Percentiles rank a stretch among this genome's conserved stretches.
Conservation (phyloP, 768 basidiomycete genomes). For the Filobasidium floriforme region DNA sequence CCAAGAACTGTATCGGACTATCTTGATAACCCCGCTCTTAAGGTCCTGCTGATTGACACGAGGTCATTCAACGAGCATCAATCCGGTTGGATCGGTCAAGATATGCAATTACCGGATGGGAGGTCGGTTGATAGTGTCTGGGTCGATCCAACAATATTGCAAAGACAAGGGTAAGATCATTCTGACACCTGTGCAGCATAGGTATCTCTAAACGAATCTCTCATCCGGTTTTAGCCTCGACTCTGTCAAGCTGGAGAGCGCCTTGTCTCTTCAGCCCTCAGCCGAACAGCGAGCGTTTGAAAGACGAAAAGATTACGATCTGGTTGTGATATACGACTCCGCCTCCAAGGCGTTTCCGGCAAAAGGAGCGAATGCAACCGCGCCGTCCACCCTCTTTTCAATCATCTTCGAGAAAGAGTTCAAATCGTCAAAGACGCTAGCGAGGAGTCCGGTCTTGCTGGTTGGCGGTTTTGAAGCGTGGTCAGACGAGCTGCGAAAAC, state of each 20-base stretch:
- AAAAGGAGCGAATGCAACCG: slow-evolving; percentile 50
- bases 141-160: slow-evolving; percentile 71
- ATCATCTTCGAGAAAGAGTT: slow-evolving; percentile 70
- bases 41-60: slow-evolving; percentile 72
- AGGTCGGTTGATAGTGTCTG: slow-evolving; percentile 54
- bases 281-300: slow-evolving; percentile 66
- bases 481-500: slow-evolving; percentile 47
- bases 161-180: slow-evolving; percentile 58
- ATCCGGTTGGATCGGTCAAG: slow-evolving; percentile 58
- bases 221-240: slow-evolving; percentile 53
- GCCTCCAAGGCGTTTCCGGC: slow-evolving; percentile 50
- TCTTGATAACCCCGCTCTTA: slow-evolving; percentile 50
- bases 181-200: neutral
- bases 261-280: slow-evolving; percentile 63
- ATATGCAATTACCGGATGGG: slow-evolving; percentile 47
- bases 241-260: slow-evolving; percentile 61
- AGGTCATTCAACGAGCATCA: slow-evolving; percentile 72
- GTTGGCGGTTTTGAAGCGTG: slow-evolving; percentile 78
- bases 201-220: neutral
- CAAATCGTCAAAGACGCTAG: slow-evolving; percentile 50
- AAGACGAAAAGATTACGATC: slow-evolving; percentile 78
- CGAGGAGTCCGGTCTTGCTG: slow-evolving; percentile 68
- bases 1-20: slow-evolving; percentile 59
- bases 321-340: slow-evolving; percentile 75
- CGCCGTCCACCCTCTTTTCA: slow-evolving; percentile 57